Conservation (phyloP, 768 basidiomycete species). For the Amyloporia xantha region DNA sequence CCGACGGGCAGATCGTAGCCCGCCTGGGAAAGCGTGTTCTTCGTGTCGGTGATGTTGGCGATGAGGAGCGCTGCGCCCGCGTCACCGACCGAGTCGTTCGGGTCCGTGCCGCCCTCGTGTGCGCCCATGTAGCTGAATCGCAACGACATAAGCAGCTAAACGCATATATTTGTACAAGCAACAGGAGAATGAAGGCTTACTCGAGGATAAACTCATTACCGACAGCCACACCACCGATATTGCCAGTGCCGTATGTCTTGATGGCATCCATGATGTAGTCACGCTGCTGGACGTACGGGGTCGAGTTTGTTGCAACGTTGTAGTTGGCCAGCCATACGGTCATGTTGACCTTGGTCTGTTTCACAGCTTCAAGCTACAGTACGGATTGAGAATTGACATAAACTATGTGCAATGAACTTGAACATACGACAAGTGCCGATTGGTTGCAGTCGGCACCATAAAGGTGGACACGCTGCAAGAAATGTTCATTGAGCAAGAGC, state of each 20-base stretch:
- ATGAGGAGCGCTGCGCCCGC: conserved; percentile 58
- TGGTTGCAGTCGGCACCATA: conserved; percentile 90
- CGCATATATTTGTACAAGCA: background rate
- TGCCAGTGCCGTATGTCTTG: conserved; percentile 65
- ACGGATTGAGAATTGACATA: background rate
- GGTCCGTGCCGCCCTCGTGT: conserved; percentile 39
- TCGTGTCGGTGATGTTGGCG: conserved; percentile 60
- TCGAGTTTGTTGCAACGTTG: conserved; percentile 51
- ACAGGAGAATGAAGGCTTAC: conserved; percentile 29
- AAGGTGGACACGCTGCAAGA: conserved; percentile 54
- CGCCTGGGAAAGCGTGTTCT: conserved; percentile 47
- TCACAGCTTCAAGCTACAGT: conserved; percentile 74
- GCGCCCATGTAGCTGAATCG: conserved; percentile 47
- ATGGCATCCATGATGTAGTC: conserved; percentile 61
- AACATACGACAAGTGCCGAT: conserved; percentile 57
- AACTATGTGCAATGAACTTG: background rate
- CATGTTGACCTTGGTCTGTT: conserved; percentile 84
- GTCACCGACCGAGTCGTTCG: conserved; percentile 56
- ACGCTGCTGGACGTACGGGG: conserved; percentile 71
- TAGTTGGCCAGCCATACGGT: conserved; percentile 74
- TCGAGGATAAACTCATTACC: conserved; percentile 90
- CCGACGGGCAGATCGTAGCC: conserved; percentile 63
- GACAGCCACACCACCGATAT: conserved; percentile 80
- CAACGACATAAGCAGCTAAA: too few species aligned
- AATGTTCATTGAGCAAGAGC: too few species aligned